phyloP scores from a whole-genome alignment of 176 grass and related monocot species.

The Avena atlantica region DNA sequence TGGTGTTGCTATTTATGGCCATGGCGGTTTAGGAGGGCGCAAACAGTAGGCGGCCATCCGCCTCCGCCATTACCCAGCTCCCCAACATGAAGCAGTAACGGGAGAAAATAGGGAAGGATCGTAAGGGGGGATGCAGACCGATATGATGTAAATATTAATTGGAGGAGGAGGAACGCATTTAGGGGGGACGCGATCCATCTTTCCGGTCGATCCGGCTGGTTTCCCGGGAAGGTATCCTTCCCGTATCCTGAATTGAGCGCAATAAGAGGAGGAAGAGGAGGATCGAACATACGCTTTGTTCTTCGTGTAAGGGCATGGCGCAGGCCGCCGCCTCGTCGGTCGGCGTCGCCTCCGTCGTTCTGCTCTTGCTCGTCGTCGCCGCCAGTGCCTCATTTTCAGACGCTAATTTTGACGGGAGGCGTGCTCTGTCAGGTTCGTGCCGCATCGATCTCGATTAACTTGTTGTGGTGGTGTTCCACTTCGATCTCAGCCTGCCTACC shows the following conservation, averaged over 20 bases:
- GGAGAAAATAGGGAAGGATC: conserved; percentile 16
- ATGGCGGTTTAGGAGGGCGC: conserved; percentile 38
- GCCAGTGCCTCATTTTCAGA: not conserved
- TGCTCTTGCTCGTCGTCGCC: conserved; percentile 39
- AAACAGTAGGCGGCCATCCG: conserved; percentile 32
- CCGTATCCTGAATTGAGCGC: not conserved
- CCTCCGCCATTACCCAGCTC: conserved; percentile 38
- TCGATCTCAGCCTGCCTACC: not conserved
- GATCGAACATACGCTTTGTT: not conserved
- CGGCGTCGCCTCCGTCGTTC: conserved; percentile 10
- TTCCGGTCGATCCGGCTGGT: not conserved
- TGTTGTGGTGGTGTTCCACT: not conserved
- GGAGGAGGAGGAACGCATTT: not conserved
- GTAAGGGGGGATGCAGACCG: not conserved
- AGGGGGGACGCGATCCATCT: not conserved
- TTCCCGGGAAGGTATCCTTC: not conserved
- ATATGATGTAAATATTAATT: not conserved
- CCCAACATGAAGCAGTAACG: conserved; percentile 10
- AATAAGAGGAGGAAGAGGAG: not conserved
- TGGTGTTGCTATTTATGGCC: conserved; percentile 48
- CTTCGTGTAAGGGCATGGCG: conserved; percentile 23
- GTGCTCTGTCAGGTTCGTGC: conserved; percentile 40
- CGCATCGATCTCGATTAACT: not conserved
- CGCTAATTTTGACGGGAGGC: conserved; percentile 11
- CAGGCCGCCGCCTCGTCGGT: conserved; percentile 31